phyloP scores from a whole-genome alignment of 1,139 yeast genomes.

The Pichia sp. region DNA sequence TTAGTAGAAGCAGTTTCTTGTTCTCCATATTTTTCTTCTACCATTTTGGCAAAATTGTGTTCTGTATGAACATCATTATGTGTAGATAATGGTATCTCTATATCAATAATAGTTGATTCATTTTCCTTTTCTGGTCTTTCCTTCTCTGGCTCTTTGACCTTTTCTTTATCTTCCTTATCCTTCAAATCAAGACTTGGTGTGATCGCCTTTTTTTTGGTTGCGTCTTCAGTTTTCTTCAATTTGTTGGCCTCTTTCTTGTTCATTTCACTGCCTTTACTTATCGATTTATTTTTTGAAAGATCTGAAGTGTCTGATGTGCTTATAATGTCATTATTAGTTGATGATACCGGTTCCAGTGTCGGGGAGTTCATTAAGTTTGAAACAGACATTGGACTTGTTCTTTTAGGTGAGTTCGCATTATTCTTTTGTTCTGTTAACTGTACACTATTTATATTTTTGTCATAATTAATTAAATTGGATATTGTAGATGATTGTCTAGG shows the following conservation, averaged over 20 bases:
- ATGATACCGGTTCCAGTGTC: no score
- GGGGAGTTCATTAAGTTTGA: slow-evolving; percentile 7
- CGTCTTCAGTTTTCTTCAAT: no score
- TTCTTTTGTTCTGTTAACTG: no score
- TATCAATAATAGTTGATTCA: not conserved
- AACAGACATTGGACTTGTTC: slow-evolving; percentile 8
- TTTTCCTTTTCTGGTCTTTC: not conserved
- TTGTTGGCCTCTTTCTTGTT: no score
- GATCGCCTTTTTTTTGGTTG: no score
- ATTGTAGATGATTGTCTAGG: not conserved
- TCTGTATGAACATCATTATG: slow-evolving; percentile 18
- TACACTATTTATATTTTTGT: no score
- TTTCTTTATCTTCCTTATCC: no score
- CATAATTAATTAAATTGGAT: no score
- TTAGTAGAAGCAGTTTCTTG: slow-evolving; percentile 30
- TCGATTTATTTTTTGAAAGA: no score
- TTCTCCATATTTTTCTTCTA: slow-evolving; percentile 81
- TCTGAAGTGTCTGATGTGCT: no score
- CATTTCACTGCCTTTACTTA: no score
- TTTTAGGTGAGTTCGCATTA: not conserved
- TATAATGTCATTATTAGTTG: not conserved
- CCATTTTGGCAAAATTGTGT: slow-evolving; percentile 62
- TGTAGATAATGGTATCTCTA: not conserved
- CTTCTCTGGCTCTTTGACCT: not conserved
- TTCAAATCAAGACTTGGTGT: no score